A percentile compares a stretch with the other conserved stretches of the same genome.
phyloP scores from a whole-genome alignment of 345 rosid genomes.

The Limnanthes douglasii region DNA sequence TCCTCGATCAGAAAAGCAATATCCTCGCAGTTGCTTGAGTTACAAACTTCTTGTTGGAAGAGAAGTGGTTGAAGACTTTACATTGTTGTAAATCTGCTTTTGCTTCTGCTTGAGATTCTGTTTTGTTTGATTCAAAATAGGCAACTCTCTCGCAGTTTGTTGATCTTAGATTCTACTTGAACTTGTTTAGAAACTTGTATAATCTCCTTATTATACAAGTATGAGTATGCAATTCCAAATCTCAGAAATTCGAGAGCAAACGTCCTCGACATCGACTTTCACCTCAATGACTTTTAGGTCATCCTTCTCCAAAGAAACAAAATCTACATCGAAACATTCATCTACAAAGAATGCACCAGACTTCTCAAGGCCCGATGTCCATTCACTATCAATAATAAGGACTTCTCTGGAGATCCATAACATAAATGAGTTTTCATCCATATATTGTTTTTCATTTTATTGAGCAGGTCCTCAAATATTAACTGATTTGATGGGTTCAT shows the following conservation, averaged over 20 bases:
- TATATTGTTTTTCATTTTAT: too few species aligned
- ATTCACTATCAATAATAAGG: not conserved
- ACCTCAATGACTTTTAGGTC: not conserved
- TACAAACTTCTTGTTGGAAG: too few species aligned
- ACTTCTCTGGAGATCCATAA: not conserved
- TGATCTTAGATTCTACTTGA: not conserved
- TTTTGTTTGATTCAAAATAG: too few species aligned
- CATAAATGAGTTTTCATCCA: not conserved
- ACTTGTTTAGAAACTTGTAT: not conserved
- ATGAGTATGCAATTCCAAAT: not conserved
- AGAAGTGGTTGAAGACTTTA: too few species aligned
- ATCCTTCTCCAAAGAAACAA: not conserved
- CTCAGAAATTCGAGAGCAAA: not conserved
- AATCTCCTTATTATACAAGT: not conserved
- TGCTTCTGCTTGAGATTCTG: too few species aligned
- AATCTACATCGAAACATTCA: not conserved
- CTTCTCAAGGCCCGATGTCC: not conserved
- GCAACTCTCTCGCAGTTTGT: too few species aligned
- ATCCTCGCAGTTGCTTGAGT: too few species aligned
- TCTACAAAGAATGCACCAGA: not conserved
- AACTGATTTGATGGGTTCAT: not conserved
- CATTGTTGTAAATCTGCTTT: too few species aligned
- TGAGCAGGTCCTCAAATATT: not conserved
- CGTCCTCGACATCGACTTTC: not conserved
- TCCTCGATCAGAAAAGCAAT: too few species aligned